These are phyloP conservation scores for Neocucurbitaria cava DNA, from an alignment of 2,329 filamentous ascomycete species.

Conservation along the genomic window DNA sequence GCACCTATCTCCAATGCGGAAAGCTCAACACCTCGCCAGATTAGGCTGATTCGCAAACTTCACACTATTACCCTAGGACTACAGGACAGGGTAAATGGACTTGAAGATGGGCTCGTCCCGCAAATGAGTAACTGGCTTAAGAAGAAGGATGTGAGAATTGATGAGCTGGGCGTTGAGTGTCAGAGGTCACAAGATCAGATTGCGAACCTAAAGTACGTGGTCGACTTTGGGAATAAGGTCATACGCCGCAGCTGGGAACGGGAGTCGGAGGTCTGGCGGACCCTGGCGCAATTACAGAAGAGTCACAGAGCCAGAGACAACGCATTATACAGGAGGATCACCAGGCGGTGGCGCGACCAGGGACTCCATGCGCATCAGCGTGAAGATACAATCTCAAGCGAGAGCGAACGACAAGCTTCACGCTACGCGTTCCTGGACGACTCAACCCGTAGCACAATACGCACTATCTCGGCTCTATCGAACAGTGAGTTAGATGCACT, in stretches of 20 bases:
- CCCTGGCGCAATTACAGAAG: constrained; percentile 9
- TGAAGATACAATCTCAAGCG: background rate
- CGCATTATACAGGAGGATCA: background rate
- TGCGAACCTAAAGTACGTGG: constrained; percentile 4
- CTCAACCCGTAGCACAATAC: background rate
- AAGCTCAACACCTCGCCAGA: constrained; percentile 4
- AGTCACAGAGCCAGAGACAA: background rate
- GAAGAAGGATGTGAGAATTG: constrained; percentile 7
- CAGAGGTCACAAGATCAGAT: constrained; percentile 1
- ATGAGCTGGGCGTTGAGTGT: background rate
- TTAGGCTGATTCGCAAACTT: constrained; percentile 20
- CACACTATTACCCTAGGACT: constrained; percentile 13
- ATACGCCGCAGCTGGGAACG: constrained; percentile 22
- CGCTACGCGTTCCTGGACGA: background rate
- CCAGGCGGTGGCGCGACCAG: background rate
- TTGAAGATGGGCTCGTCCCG: constrained; percentile 24
- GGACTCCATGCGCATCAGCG: background rate
- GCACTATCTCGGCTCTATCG: background rate
- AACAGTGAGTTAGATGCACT: constrained; percentile 20
- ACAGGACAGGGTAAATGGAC: constrained; percentile 12
- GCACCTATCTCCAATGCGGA: background rate
- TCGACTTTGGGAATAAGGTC: constrained; percentile 13
- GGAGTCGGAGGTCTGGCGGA: constrained; percentile 22
- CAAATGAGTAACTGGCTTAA: constrained; percentile 9
- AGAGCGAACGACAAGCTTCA: background rate